Conservation (phyloP, 1,139 yeast genomes). For the Saccharomycopsis hybrid region DNA sequence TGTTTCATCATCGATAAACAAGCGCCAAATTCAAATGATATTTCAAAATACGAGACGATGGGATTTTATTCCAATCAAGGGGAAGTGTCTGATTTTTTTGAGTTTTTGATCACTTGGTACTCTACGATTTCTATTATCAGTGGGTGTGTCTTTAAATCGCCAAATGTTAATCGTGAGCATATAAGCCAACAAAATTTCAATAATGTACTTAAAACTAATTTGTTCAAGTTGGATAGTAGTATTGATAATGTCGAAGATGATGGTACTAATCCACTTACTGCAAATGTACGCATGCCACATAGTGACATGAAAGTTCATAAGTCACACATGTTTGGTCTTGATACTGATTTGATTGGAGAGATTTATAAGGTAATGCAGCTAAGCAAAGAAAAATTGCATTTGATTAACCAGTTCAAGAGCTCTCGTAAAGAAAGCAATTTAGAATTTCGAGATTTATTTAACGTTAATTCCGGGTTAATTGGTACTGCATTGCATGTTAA, state of each 20-base stretch:
- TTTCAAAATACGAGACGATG: too few relatives aligned
- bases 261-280: neutral
- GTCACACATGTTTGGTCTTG: slow-evolving; percentile 13
- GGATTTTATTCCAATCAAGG: too few relatives aligned
- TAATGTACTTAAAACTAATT: neutral
- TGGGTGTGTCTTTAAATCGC: slow-evolving; percentile 10
- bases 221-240: neutral
- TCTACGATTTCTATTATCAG: slow-evolving; percentile 3
- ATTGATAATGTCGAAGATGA: too few relatives aligned
- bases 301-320: neutral
- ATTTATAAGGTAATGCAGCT: slow-evolving; percentile 11
- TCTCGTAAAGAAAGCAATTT: neutral
- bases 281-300: neutral
- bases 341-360: slow-evolving; percentile 5
- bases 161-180: slow-evolving; percentile 8
- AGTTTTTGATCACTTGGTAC: slow-evolving; percentile 7
- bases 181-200: slow-evolving; percentile 1
- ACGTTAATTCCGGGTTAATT: slow-evolving; percentile 10
- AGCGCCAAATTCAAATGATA: neutral
- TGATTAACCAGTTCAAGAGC: slow-evolving; percentile 6
- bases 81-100: neutral
- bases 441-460: slow-evolving; percentile 7
- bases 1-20: too few relatives aligned
- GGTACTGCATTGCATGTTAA: slow-evolving; percentile 5
- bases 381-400: slow-evolving; percentile 7